Evolutionary conservation across 768 basidiomycete species (phyloP).

Genomic region (Leucosporidium creatinivorum): DNA sequence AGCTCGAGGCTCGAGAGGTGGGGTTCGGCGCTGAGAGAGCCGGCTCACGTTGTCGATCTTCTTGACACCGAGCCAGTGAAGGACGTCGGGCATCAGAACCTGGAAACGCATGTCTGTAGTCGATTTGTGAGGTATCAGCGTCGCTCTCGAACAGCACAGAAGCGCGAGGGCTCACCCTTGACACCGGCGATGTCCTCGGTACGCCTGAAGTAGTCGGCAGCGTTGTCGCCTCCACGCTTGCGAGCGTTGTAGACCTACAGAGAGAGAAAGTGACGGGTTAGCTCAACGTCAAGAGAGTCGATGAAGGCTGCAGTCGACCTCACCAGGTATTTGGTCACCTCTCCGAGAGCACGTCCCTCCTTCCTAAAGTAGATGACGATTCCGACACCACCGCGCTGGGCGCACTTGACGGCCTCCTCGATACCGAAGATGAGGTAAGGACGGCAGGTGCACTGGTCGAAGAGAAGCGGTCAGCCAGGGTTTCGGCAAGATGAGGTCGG

Average conservation of each 20-base stretch:
- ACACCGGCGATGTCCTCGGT: conserved; percentile 92
- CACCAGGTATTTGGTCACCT: conserved; percentile 44
- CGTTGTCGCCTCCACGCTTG: conserved; percentile 87
- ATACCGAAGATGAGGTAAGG: conserved; percentile 87
- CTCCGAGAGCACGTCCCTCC: conserved; percentile 85
- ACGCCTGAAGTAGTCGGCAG: conserved; percentile 86
- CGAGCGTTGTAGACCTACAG: conserved; percentile 67
- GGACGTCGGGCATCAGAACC: conserved; percentile 88
- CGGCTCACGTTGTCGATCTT: conserved; percentile 75
- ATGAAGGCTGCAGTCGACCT: not conserved
- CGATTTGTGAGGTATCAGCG: not conserved
- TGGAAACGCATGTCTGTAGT: conserved; percentile 86
- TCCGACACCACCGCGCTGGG: conserved; percentile 79
- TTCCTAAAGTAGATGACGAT: conserved; percentile 91
- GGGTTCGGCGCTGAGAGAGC: conserved; percentile 62
- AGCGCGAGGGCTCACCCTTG: conserved; percentile 37
- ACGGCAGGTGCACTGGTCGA: conserved; percentile 82
- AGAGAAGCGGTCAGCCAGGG: conserved; percentile 7
- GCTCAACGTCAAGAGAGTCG: not conserved
- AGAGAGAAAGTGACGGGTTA: conserved; percentile 6
- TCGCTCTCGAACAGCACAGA: not conserved
- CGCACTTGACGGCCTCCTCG: conserved; percentile 80
- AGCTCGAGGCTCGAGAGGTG: not conserved
- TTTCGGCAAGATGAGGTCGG: not conserved
- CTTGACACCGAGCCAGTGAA: conserved; percentile 88